Conservation (phyloP, 257 asterid species). For the Scutellaria galericulata region DNA sequence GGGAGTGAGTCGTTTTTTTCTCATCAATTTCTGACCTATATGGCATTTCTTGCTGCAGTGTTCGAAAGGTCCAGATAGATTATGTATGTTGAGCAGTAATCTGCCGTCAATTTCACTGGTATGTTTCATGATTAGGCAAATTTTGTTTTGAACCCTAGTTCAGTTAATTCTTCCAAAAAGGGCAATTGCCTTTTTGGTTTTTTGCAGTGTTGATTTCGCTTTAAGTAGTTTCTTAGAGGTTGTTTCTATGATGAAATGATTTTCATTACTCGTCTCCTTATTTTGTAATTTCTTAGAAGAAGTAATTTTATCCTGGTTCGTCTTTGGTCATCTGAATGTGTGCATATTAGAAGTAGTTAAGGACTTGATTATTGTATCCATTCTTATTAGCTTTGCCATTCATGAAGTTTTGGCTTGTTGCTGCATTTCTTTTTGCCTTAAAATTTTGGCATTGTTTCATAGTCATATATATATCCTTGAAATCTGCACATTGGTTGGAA, state of each 20-base stretch:
- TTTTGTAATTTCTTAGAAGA: slow-evolving; percentile 7
- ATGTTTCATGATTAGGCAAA: slow-evolving; percentile 33
- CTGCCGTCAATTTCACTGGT: slow-evolving; percentile 60
- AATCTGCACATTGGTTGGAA: slow-evolving; percentile 13
- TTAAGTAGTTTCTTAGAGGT: neutral
- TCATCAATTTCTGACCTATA: neutral
- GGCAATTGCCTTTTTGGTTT: slow-evolving; percentile 14
- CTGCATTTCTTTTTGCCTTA: neutral
- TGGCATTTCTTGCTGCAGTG: slow-evolving; percentile 49
- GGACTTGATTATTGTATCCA: slow-evolving; percentile 17
- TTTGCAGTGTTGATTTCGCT: slow-evolving; percentile 16
- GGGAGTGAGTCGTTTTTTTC: slow-evolving; percentile 1
- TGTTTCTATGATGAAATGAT: neutral
- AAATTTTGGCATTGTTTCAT: slow-evolving; percentile 2
- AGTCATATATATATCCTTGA: slow-evolving; percentile 10
- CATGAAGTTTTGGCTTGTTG: slow-evolving; percentile 15
- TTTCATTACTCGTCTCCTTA: neutral
- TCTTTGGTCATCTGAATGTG: slow-evolving; percentile 8
- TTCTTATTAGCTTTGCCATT: neutral
- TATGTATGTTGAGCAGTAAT: slow-evolving; percentile 43
- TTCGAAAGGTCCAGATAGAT: slow-evolving; percentile 45
- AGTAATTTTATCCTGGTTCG: neutral
- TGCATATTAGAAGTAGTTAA: neutral
- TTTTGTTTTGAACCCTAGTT: slow-evolving; percentile 28
- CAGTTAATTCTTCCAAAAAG: slow-evolving; percentile 17